Evolutionary conservation across 257 asterid species (phyloP), one percentile per base, ranked within the genome.

Genomic region (Solanum piurae): DNA sequence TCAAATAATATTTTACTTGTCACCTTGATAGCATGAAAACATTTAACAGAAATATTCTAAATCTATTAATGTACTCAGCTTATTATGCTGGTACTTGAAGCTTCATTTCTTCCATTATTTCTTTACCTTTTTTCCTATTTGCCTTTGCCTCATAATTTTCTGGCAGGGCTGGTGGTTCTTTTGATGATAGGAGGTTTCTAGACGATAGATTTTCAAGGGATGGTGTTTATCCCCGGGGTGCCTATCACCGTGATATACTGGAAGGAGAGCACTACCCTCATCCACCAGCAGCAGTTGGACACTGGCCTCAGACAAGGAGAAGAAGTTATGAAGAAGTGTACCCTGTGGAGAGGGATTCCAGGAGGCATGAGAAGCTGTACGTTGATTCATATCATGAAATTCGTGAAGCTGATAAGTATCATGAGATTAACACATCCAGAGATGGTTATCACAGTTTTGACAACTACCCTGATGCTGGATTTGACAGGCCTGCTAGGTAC

Each of bases 181-280:
- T 93, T 91, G 98, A 95, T 90, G 98, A 92, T 90, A 93, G 99
- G 98, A 94, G 98, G 91, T 95, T 90, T 93, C 71, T 93, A 83
- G 99, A 95, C 90, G 99, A 95, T 89, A 94, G 99, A 92, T 92
- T 91, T 93, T 87, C 98, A 38, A 95, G 99, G 92, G 99, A 95
- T 66, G 90, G 91, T 94, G 92, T 88, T 87, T 92, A 94, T 88
- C 92, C 95, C 33, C 93, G 96, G 91, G 96, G 94, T 83, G 89
- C 92, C 89, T 93, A 94, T 91, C 97, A 91, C 87, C 93, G 95
- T 72, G 98, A 97, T 86, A 88, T 92, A 55, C 85, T 92, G 95
- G 98, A 95, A 90, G 93, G 98, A 91, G 98, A 95, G 92, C 89
- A 89, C 87, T 93, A 94, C 89, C 98, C 95, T 89, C 95, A 94